Conservation (phyloP, 306 rosid genomes). For the Glycine latifolia region DNA sequence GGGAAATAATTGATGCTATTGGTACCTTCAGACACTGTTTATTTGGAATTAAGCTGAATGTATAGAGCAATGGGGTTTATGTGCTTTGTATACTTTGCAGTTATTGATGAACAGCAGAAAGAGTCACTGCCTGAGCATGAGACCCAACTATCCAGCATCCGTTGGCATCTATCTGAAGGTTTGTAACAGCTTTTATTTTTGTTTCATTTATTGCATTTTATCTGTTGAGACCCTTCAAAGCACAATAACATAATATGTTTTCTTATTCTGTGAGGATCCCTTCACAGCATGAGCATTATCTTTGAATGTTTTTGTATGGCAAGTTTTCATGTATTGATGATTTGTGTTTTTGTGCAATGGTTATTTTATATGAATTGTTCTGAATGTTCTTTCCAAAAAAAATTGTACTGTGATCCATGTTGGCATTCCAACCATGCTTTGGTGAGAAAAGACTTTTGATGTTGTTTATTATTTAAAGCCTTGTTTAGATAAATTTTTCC, state of each 20-base stretch:
- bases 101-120: conserved; percentile 83
- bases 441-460: not conserved
- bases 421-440: no score
- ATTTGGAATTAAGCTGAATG: not conserved
- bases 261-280: not conserved
- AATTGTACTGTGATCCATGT: not conserved
- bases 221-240: conserved; percentile 10
- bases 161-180: conserved; percentile 97
- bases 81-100: conserved; percentile 51
- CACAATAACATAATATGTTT: not conserved
- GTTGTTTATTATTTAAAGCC: not conserved
- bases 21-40: conserved; percentile 1
- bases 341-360: not conserved
- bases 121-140: conserved; percentile 89
- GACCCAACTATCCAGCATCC: conserved; percentile 81
- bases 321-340: conserved; percentile 21
- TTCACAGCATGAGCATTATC: conserved; percentile 16
- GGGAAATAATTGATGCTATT: not conserved
- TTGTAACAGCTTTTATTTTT: conserved; percentile 34
- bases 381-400: not conserved
- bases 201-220: not conserved
- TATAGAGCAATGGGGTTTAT: conserved; percentile 27
- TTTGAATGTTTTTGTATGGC: not conserved
- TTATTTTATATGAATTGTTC: not conserved
- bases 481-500: no score